Percentiles rank a stretch among this genome's conserved stretches.
These are phyloP conservation scores for Fallopia convolvulus DNA, from an alignment of 148 eudicot genomes.

Conservation along the genomic window DNA sequence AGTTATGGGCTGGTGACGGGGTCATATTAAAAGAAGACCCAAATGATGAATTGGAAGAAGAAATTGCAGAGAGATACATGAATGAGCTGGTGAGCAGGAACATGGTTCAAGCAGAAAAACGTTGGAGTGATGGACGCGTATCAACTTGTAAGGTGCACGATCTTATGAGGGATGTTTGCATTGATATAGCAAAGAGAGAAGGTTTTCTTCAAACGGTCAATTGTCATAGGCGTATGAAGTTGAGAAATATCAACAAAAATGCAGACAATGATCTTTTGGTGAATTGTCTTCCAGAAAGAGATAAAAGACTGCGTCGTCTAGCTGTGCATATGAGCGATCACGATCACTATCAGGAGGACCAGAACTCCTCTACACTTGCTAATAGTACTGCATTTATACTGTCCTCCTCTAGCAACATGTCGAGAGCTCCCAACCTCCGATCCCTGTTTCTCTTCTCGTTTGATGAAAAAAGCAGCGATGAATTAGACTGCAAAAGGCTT, in stretches of 20 bases:
- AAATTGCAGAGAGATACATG: not conserved
- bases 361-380: not conserved
- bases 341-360: not conserved
- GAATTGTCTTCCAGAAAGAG: not conserved
- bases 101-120: not conserved
- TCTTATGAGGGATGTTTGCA: conserved; percentile 2
- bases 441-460: not conserved
- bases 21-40: not conserved
- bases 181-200: not conserved
- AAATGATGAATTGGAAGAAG: not conserved
- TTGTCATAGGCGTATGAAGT: not conserved
- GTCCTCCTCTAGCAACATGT: not conserved
- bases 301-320: not conserved
- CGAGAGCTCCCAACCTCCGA: conserved; percentile 1
- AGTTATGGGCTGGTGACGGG: not conserved
- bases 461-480: not conserved
- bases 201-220: not conserved
- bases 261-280: not conserved
- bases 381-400: not conserved
- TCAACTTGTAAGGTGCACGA: not conserved
- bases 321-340: not conserved
- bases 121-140: not conserved
- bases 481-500: not conserved
- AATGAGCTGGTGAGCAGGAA: not conserved
- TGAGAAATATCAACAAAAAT: not conserved